Evolutionary conservation across 2,329 filamentous ascomycete genomes (phyloP).

Genomic region (Teratosphaeria gauchensis): DNA sequence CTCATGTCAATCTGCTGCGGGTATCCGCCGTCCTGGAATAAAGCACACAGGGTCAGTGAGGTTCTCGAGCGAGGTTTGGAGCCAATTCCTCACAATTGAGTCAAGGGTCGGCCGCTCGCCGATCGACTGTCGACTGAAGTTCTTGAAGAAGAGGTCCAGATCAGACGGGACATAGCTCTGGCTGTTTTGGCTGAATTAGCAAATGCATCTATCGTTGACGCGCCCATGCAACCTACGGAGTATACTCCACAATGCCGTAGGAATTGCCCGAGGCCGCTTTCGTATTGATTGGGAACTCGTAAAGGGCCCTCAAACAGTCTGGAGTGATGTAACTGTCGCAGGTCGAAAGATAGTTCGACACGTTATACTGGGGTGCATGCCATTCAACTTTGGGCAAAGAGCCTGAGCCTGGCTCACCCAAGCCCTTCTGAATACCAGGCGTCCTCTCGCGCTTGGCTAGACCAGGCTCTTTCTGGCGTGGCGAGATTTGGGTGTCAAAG

Average conservation of each 20-base stretch:
- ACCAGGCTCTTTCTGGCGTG: conserved; percentile 6
- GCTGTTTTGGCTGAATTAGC: background rate
- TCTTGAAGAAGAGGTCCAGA: conserved; percentile 28
- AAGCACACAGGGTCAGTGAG: conserved; percentile 6
- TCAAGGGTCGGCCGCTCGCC: conserved; percentile 23
- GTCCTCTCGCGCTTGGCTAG: conserved; percentile 14
- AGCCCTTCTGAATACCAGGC: conserved; percentile 10
- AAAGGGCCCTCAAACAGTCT: conserved; percentile 36
- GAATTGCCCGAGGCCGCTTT: conserved; percentile 38
- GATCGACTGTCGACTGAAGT: conserved; percentile 24
- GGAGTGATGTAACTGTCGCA: conserved; percentile 50
- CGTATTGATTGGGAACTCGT: conserved; percentile 25
- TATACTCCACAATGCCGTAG: conserved; percentile 45
- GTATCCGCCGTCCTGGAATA: conserved; percentile 10
- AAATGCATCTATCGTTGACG: background rate
- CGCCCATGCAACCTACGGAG: conserved; percentile 27
- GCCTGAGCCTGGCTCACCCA: conserved; percentile 21
- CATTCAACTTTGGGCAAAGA: conserved; percentile 22
- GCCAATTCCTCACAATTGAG: conserved; percentile 10
- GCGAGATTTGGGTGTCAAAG: conserved; percentile 28
- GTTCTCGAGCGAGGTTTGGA: background rate
- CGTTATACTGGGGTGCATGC: conserved; percentile 1
- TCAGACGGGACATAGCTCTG: conserved; percentile 35
- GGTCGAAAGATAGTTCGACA: conserved; percentile 17
- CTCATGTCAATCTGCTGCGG: conserved; percentile 32